These are phyloP conservation scores for Trichosporon inkin DNA, from an alignment of 1,284 basidiomycete genomes.

Conservation along the genomic window DNA sequence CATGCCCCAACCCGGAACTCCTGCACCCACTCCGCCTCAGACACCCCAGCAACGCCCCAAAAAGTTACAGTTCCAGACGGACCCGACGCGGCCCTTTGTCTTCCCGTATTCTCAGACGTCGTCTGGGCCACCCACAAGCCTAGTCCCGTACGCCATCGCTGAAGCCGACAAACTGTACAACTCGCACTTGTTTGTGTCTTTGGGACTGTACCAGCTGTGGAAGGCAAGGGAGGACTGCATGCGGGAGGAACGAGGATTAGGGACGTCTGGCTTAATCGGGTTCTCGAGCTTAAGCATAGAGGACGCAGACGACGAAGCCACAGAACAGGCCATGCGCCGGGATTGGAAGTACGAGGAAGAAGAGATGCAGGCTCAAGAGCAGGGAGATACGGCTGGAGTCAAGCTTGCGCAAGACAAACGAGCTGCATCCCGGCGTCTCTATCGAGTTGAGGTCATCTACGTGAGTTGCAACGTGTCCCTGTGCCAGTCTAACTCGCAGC, in stretches of 20 bases:
- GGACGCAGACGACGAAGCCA: constrained; percentile 46
- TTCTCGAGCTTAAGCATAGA: constrained; percentile 51
- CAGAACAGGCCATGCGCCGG: constrained; percentile 57
- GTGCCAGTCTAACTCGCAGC: constrained; percentile 27
- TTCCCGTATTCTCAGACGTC: constrained; percentile 79
- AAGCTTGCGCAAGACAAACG: constrained; percentile 64
- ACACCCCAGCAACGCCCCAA: constrained; percentile 76
- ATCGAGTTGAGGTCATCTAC: constrained; percentile 84
- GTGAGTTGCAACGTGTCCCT: constrained; percentile 55
- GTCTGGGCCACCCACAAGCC: constrained; percentile 38
- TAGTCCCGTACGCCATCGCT: constrained; percentile 90
- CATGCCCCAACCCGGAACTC: constrained; percentile 62
- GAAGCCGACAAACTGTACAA: constrained; percentile 90
- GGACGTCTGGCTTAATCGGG: constrained; percentile 53
- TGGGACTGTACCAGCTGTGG: constrained; percentile 92
- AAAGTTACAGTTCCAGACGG: constrained; percentile 98
- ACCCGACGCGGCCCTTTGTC: constrained; percentile 88
- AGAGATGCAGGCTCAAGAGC: constrained; percentile 54
- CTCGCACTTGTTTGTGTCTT: constrained; percentile 83
- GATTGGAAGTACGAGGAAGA: constrained; percentile 61
- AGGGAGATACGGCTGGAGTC: constrained; percentile 57
- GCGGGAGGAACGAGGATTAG: constrained; percentile 85
- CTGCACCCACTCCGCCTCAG: constrained; percentile 82
- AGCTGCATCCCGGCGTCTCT: constrained; percentile 75
- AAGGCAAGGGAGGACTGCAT: constrained; percentile 90